phyloP scores from a whole-genome alignment of 495 filamentous ascomycete species.

The Hamigera avellanea region DNA sequence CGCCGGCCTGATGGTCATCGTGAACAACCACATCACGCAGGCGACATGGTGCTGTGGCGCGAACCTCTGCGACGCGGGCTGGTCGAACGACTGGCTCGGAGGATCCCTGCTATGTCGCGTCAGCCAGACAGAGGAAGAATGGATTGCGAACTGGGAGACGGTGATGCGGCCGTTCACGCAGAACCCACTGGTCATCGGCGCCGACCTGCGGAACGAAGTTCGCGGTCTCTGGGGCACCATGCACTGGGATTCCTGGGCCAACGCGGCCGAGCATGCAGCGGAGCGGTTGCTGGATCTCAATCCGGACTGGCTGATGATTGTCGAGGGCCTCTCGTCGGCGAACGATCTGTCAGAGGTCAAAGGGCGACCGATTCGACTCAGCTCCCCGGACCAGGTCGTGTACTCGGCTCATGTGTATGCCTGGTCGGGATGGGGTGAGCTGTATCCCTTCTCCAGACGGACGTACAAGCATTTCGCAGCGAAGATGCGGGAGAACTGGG shows the following conservation, averaged over 20 bases:
- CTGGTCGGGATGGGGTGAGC: conserved; percentile 51
- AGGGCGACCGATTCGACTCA: conserved; percentile 39
- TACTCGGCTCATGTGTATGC: conserved; percentile 51
- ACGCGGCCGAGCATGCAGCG: conserved; percentile 43
- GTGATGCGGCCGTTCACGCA: conserved; percentile 39
- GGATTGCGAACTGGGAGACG: conserved; percentile 48
- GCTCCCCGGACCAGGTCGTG: conserved; percentile 39
- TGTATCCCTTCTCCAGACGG: conserved; percentile 39
- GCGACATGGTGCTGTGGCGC: conserved; percentile 50
- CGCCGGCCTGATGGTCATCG: conserved; percentile 43
- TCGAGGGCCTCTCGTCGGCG: conserved; percentile 47
- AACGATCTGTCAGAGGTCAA: conserved; percentile 43
- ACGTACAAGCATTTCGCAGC: conserved; percentile 43
- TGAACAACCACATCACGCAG: conserved; percentile 52
- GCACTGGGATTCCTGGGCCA: conserved; percentile 45
- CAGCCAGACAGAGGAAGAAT: conserved; percentile 42
- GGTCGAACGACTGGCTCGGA: conserved; percentile 44
- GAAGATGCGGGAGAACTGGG: conserved; percentile 50
- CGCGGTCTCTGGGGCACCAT: conserved; percentile 52
- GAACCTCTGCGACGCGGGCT: conserved; percentile 47
- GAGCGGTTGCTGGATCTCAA: conserved; percentile 43
- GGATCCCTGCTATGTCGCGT: conserved; percentile 33
- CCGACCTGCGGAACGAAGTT: conserved; percentile 50
- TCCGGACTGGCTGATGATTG: conserved; percentile 48
- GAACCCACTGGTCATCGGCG: conserved; percentile 44